Percentiles rank a stretch among this genome's conserved stretches.
Evolutionary conservation across 176 grass and related monocot genomes (phyloP).

Genomic region (Oryza meyeriana): DNA sequence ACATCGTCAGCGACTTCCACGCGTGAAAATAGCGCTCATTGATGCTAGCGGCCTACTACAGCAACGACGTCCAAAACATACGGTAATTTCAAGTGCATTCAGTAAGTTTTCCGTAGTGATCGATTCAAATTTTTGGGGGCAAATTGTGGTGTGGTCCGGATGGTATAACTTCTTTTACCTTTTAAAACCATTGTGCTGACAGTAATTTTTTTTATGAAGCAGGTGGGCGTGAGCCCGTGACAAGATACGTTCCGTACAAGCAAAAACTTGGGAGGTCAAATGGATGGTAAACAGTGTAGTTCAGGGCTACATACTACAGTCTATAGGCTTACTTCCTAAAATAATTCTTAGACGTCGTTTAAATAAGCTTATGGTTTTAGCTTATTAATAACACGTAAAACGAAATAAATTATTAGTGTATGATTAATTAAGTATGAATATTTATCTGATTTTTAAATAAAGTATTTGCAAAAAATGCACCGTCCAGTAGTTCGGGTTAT

Average conservation of each 20-base stretch:
- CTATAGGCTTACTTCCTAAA: too few species aligned
- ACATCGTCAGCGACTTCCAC: background rate
- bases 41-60: background rate
- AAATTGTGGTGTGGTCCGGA: too few species aligned
- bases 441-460: too few species aligned
- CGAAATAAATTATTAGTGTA: too few species aligned
- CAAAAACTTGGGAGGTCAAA: background rate
- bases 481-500: too few species aligned
- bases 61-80: background rate
- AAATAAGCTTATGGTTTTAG: too few species aligned
- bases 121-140: background rate
- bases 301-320: too few species aligned
- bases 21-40: background rate
- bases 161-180: background rate
- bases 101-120: background rate
- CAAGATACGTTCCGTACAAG: conserved; percentile 5
- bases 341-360: too few species aligned
- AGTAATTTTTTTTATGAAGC: background rate
- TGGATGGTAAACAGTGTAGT: too few species aligned
- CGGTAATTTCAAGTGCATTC: background rate
- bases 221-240: background rate
- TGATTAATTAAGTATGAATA: too few species aligned
- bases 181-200: background rate
- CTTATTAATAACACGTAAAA: too few species aligned
- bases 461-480: too few species aligned